These are phyloP conservation scores for Pseudomassariella vexata DNA, from an alignment of 2,329 filamentous ascomycete species.

Conservation along the genomic window DNA sequence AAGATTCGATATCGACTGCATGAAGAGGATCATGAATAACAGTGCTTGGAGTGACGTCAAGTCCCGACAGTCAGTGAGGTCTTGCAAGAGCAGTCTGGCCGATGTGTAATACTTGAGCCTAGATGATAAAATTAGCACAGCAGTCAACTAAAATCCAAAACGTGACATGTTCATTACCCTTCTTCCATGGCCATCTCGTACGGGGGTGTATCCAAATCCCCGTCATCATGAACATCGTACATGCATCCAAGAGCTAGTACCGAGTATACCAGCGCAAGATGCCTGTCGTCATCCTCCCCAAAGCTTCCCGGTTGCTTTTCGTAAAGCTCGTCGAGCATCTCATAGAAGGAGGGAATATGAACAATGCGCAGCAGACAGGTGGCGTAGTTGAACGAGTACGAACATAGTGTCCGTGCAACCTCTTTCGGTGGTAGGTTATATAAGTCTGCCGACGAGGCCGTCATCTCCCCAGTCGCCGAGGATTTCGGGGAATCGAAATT, in stretches of 20 bases:
- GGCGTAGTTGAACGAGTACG: conserved; percentile 32
- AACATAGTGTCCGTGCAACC: conserved; percentile 36
- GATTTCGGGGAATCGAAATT: conserved; percentile 67
- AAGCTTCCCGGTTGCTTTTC: conserved; percentile 49
- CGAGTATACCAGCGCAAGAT: conserved; percentile 53
- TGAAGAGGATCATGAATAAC: conserved; percentile 74
- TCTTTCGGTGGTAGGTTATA: conserved; percentile 66
- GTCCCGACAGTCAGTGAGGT: conserved; percentile 66
- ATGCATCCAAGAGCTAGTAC: conserved; percentile 57
- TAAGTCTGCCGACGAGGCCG: conserved; percentile 41
- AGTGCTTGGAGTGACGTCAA: conserved; percentile 69
- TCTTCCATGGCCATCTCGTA: conserved; percentile 42
- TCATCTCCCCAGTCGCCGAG: conserved; percentile 44
- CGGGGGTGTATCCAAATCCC: conserved; percentile 14
- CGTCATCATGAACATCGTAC: conserved; percentile 35
- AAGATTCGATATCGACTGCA: conserved; percentile 73
- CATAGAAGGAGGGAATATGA: conserved; percentile 66
- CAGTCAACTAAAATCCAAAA: conserved; percentile 1
- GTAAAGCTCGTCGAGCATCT: conserved; percentile 63
- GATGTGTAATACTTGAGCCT: conserved; percentile 72
- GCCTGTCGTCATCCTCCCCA: conserved; percentile 50
- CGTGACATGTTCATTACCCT: conserved; percentile 35
- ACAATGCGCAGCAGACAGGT: conserved; percentile 50
- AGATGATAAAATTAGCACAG: conserved; percentile 15
- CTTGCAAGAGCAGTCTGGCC: conserved; percentile 59